Evolutionary conservation across 306 rosid genomes (phyloP).

Genomic region (Lathyrus oleraceus): DNA sequence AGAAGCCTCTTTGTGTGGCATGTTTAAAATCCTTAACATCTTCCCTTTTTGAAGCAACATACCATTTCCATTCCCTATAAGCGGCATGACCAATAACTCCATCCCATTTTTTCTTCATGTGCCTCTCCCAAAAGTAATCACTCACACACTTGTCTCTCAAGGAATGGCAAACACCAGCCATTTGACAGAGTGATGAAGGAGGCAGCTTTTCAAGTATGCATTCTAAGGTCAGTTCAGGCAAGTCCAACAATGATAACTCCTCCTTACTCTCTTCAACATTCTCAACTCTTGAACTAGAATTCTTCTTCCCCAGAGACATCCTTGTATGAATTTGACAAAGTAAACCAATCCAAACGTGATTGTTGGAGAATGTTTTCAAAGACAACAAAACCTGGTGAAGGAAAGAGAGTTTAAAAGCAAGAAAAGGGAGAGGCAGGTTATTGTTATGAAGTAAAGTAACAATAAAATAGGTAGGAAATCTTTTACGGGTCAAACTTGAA

Average conservation of each 20-base stretch:
- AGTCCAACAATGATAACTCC: slow-evolving; percentile 63
- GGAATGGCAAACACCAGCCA: slow-evolving; percentile 73
- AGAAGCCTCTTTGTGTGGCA: slow-evolving; percentile 55
- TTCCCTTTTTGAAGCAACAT: slow-evolving; percentile 60
- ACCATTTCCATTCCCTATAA: slow-evolving; percentile 77
- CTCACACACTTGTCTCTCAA: slow-evolving; percentile 79
- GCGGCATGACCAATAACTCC: slow-evolving; percentile 73
- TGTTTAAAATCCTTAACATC: slow-evolving; percentile 40
- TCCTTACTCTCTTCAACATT: slow-evolving; percentile 43
- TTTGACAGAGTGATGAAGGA: slow-evolving; percentile 61
- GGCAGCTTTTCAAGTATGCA: slow-evolving; percentile 87
- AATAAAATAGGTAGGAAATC: slow-evolving; percentile 39
- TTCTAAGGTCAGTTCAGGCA: slow-evolving; percentile 84
- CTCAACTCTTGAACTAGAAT: slow-evolving; percentile 47
- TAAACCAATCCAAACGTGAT: not conserved
- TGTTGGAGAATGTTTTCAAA: slow-evolving; percentile 36
- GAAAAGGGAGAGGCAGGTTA: slow-evolving; percentile 66
- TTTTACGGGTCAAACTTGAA: slow-evolving; percentile 46
- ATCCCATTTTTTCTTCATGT: slow-evolving; percentile 83
- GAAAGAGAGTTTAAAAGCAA: slow-evolving; percentile 58
- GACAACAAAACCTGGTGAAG: slow-evolving; percentile 46
- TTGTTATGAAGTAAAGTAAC: slow-evolving; percentile 60
- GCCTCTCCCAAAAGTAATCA: slow-evolving; percentile 87
- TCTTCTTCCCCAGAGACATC: not conserved
- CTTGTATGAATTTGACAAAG: not conserved